A percentile compares a stretch with the other conserved stretches of the same genome.
Conservation (phyloP, 2,329 filamentous ascomycete genomes). For the Cordyceps fumosorosea region DNA sequence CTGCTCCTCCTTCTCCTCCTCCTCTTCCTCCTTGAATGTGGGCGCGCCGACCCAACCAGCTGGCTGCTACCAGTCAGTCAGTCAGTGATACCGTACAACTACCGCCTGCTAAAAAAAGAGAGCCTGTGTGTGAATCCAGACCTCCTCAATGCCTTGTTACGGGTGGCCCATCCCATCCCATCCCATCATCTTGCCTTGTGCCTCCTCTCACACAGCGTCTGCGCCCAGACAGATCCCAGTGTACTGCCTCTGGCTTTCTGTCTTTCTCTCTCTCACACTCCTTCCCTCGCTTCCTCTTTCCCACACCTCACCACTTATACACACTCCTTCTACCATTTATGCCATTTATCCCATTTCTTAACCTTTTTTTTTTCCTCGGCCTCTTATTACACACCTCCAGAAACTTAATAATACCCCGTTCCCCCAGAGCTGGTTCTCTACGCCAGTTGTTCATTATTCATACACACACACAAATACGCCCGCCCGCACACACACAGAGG, state of each 20-base stretch:
- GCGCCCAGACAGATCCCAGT: too few relatives aligned
- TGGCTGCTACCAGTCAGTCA: too few relatives aligned
- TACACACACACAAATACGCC: background rate
- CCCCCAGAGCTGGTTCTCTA: conserved; percentile 10
- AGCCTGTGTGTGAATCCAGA: too few relatives aligned
- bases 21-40: too few relatives aligned
- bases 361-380: background rate
- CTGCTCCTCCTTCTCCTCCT: too few relatives aligned
- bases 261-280: background rate
- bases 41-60: too few relatives aligned
- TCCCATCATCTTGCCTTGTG: too few relatives aligned
- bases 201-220: too few relatives aligned
- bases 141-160: too few relatives aligned
- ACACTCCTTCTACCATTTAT: conserved; percentile 6
- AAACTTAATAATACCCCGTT: conserved; percentile 2
- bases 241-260: background rate
- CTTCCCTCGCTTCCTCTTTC: background rate
- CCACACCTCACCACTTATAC: background rate
- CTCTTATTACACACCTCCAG: background rate
- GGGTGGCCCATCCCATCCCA: too few relatives aligned
- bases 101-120: too few relatives aligned
- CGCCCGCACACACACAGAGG: background rate
- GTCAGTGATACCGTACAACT: too few relatives aligned
- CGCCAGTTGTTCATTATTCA: background rate
- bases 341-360: background rate